phyloP scores from a whole-genome alignment of 2,329 filamentous ascomycete genomes.

The Pyrenochaeta sp. region DNA sequence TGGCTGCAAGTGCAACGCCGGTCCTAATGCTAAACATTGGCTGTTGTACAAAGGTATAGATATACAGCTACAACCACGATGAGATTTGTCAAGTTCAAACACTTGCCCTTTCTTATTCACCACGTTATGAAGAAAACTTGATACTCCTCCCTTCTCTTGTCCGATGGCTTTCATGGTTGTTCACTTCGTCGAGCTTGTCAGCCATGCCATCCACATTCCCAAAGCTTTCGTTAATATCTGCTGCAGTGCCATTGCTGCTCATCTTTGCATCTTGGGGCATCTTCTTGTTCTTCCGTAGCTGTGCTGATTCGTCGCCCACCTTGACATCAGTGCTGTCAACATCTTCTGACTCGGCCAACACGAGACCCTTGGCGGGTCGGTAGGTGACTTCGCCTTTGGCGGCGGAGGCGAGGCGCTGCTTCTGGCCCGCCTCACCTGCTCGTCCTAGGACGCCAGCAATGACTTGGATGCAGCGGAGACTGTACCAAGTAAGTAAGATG shows the following conservation, averaged over 20 bases:
- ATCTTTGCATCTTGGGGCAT: not conserved
- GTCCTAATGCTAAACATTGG: conserved; percentile 3
- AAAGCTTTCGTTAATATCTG: conserved; percentile 10
- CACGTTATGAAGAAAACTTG: conserved; percentile 23
- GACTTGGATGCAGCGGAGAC: conserved; percentile 80
- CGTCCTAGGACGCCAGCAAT: conserved; percentile 86
- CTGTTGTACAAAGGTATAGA: not conserved
- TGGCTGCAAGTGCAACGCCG: not conserved
- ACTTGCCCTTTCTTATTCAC: not conserved
- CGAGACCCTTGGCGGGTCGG: conserved; percentile 36
- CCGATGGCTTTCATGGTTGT: conserved; percentile 31
- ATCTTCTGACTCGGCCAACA: conserved; percentile 25
- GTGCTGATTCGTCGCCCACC: not conserved
- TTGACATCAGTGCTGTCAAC: not conserved
- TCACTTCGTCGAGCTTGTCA: conserved; percentile 33
- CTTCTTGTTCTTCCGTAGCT: not conserved
- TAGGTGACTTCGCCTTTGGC: conserved; percentile 70
- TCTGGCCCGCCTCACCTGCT: conserved; percentile 81
- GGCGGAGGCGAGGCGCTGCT: conserved; percentile 71
- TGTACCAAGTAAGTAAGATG: conserved; percentile 49
- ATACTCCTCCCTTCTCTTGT: conserved; percentile 30
- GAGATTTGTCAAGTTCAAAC: too few species aligned
- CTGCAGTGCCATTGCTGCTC: not conserved
- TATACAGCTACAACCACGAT: not conserved
- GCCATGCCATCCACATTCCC: conserved; percentile 26